Conservation (phyloP, 345 rosid species). For the Citropsis articulata region DNA sequence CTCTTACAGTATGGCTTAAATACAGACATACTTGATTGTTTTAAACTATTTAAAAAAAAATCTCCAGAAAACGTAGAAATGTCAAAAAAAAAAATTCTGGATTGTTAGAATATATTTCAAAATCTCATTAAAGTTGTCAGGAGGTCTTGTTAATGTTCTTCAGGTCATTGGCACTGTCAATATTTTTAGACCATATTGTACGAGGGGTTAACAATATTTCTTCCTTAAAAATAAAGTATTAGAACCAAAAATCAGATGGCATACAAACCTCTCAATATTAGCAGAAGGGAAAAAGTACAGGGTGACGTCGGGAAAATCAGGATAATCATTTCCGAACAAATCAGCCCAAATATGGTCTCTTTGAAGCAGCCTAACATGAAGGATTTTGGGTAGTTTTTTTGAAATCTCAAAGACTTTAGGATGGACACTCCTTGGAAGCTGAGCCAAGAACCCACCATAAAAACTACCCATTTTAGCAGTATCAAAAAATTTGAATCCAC, state of each 20-base stretch:
- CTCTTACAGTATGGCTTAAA: background rate
- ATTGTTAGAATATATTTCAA: background rate
- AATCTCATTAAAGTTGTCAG: background rate
- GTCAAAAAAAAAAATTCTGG: background rate
- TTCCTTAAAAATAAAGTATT: conserved; percentile 7
- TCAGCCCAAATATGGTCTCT: conserved; percentile 18
- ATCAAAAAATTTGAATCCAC: conserved; percentile 42
- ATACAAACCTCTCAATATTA: conserved; percentile 43
- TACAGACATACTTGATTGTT: background rate
- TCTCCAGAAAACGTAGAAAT: background rate
- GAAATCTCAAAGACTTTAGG: conserved; percentile 42
- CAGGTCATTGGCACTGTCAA: background rate
- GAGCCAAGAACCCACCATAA: conserved; percentile 50
- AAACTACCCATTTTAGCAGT: conserved; percentile 23
- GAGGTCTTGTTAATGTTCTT: background rate
- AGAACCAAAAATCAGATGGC: background rate
- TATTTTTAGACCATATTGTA: background rate
- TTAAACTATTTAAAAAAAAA: background rate
- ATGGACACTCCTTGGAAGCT: conserved; percentile 38
- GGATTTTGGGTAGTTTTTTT: conserved; percentile 39
- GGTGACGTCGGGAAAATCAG: conserved; percentile 43
- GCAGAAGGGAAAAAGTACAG: conserved; percentile 53
- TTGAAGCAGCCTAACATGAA: conserved; percentile 50
- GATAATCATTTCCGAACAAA: conserved; percentile 28
- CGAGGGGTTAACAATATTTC: background rate